These are phyloP conservation scores for Garcileccinum viscosum DNA, from an alignment of 1,284 basidiomycete species.

Conservation along the genomic window DNA sequence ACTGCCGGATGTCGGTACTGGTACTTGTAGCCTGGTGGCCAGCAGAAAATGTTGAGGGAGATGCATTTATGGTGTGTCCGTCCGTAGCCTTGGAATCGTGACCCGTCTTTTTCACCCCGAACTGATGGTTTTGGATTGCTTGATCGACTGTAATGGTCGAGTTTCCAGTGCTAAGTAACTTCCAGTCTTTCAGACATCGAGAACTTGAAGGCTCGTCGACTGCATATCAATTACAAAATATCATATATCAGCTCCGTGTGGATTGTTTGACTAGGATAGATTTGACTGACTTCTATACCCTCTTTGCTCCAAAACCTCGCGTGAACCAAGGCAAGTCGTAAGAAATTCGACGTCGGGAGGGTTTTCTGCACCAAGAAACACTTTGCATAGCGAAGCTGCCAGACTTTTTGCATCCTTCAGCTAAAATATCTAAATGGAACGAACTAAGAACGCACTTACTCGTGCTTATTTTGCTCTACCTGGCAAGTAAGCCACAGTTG, in stretches of 20 bases:
- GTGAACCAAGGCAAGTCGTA: constrained; percentile 85
- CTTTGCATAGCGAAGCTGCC: constrained; percentile 74
- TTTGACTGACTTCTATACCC: constrained; percentile 50
- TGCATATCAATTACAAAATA: neutral
- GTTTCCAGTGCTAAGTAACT: neutral
- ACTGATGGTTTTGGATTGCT: too few relatives aligned
- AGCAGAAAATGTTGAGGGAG: neutral
- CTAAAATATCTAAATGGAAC: neutral
- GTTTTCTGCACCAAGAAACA: constrained; percentile 74
- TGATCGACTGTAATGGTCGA: neutral
- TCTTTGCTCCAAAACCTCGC: constrained; percentile 67
- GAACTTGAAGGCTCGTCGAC: neutral
- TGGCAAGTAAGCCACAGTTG: neutral
- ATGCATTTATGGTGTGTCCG: neutral
- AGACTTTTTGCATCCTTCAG: constrained; percentile 35
- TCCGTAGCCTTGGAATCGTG: neutral
- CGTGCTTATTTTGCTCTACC: constrained; percentile 81
- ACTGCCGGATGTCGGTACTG: neutral
- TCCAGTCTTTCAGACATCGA: neutral
- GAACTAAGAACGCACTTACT: constrained; percentile 37
- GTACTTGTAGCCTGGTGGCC: too few relatives aligned
- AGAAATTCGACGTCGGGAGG: constrained; percentile 84
- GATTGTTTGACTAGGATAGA: neutral
- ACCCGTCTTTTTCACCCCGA: neutral
- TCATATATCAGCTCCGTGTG: neutral